phyloP scores from a whole-genome alignment of 805 yeast species.

The Lachancea lanzarotensis region DNA sequence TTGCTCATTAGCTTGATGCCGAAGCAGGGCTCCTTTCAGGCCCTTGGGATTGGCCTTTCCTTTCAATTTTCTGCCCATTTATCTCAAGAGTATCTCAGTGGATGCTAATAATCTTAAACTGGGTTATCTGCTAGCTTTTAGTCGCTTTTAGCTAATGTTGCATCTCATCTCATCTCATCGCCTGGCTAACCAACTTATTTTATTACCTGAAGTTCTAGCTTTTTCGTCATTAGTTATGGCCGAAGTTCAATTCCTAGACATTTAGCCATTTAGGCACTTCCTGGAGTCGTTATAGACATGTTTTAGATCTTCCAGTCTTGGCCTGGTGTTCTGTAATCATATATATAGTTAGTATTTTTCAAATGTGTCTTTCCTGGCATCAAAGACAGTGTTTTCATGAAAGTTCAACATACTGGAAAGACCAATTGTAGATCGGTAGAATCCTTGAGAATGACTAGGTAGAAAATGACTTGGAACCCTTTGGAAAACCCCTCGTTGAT shows the following conservation, averaged over 20 bases:
- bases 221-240: too few species aligned
- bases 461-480: slow-evolving; percentile 59
- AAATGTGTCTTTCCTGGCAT: neutral
- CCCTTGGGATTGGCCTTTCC: slow-evolving; percentile 26
- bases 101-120: neutral
- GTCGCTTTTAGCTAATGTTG: too few species aligned
- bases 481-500: slow-evolving; percentile 66
- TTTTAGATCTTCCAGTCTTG: slow-evolving; percentile 21
- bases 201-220: too few species aligned
- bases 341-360: slow-evolving; percentile 3
- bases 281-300: slow-evolving; percentile 21
- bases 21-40: slow-evolving; percentile 25
- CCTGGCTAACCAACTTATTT: neutral
- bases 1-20: slow-evolving; percentile 23
- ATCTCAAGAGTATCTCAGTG: neutral
- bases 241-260: neutral
- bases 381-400: neutral
- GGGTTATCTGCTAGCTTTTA: too few species aligned
- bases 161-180: slow-evolving; percentile 8
- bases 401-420: slow-evolving; percentile 27
- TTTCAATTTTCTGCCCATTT: slow-evolving; percentile 29
- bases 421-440: slow-evolving; percentile 27
- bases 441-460: slow-evolving; percentile 49
- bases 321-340: slow-evolving; percentile 18
- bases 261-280: slow-evolving; percentile 11